Conservation (phyloP, 768 basidiomycete species). For the Heimioporus sp. region DNA sequence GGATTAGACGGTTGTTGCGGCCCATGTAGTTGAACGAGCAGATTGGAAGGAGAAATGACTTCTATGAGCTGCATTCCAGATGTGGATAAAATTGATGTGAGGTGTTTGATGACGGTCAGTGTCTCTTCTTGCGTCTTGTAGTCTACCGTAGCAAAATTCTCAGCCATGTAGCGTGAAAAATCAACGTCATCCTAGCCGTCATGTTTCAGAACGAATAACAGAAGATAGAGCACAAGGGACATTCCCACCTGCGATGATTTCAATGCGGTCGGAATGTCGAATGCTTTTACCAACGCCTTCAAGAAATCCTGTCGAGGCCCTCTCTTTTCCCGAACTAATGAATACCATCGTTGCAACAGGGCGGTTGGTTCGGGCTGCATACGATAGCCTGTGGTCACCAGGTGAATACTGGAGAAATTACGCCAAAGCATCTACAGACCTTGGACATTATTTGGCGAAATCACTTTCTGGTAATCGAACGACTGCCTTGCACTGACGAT, state of each 20-base stretch:
- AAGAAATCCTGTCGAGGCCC: conserved; percentile 82
- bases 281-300: conserved; percentile 75
- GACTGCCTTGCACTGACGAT: conserved; percentile 76
- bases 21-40: conserved; percentile 59
- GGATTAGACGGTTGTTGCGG: conserved; percentile 7
- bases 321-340: conserved; percentile 90
- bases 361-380: conserved; percentile 65
- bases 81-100: conserved; percentile 74
- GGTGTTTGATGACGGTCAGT: conserved; percentile 75
- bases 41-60: conserved; percentile 64
- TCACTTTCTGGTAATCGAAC: conserved; percentile 77
- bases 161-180: conserved; percentile 90
- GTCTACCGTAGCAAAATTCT: conserved; percentile 89
- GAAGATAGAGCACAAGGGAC: too few species aligned
- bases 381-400: conserved; percentile 54
- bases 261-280: conserved; percentile 65
- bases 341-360: conserved; percentile 86
- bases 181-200: conserved; percentile 69
- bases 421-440: conserved; percentile 38
- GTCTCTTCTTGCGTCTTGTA: conserved; percentile 96
- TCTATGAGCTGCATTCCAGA: conserved; percentile 83
- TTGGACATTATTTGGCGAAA: conserved; percentile 45
- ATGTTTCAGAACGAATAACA: not conserved
- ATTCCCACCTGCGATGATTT: conserved; percentile 55
- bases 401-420: not conserved